These are phyloP conservation scores for Mrakia gelida DNA, from an alignment of 768 basidiomycete genomes.

Conservation along the genomic window DNA sequence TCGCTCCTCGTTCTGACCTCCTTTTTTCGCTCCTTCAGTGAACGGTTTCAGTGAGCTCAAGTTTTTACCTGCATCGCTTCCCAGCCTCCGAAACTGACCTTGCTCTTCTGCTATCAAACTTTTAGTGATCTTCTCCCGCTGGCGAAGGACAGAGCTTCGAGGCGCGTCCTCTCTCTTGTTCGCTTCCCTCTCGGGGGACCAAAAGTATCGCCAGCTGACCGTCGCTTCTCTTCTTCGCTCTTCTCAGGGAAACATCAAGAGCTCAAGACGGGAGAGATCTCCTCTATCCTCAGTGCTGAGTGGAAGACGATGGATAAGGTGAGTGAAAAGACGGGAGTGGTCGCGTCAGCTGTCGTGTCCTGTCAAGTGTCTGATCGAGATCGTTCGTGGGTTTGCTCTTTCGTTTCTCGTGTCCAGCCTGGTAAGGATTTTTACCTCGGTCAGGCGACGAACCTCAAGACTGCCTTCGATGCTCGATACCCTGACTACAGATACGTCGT, in stretches of 20 bases:
- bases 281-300: background rate
- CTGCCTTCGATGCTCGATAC: background rate
- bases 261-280: background rate
- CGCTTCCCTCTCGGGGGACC: background rate
- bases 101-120: background rate
- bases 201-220: background rate
- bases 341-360: too few relatives aligned
- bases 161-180: background rate
- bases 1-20: too few relatives aligned
- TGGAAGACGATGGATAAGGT: conserved; percentile 7
- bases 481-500: conserved; percentile 10
- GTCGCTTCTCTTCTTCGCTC: background rate
- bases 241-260: background rate
- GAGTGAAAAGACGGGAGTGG: background rate
- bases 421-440: background rate
- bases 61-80: too few relatives aligned
- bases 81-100: background rate
- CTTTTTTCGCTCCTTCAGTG: too few relatives aligned
- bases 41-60: too few relatives aligned
- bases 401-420: background rate
- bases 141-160: background rate
- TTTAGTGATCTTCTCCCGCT: background rate
- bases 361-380: background rate
- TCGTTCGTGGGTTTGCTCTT: background rate
- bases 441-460: background rate